Evolutionary conservation across 805 yeast species (phyloP).

Genomic region (Debaryomyces prosopidis): DNA sequence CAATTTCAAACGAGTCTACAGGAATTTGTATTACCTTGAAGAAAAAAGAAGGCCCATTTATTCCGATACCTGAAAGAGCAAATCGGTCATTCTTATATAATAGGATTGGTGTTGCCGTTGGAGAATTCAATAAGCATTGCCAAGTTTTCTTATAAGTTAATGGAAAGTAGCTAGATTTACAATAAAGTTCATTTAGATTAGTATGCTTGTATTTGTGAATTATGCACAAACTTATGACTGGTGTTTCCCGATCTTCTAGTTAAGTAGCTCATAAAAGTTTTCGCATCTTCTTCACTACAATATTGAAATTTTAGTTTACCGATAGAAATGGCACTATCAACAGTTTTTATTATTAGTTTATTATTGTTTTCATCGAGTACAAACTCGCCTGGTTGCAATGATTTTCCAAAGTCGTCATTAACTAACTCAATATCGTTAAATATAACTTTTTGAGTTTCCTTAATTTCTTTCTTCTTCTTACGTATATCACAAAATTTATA

Average conservation of each 20-base stretch:
- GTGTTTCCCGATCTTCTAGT: conserved; percentile 48
- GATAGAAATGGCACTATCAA: conserved; percentile 41
- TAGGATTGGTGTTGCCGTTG: conserved; percentile 78
- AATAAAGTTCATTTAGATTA: not conserved
- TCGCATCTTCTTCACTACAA: conserved; percentile 45
- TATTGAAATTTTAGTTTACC: conserved; percentile 55
- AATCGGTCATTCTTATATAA: conserved; percentile 68
- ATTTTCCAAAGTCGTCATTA: not conserved
- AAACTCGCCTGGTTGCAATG: conserved; percentile 23
- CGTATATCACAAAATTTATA: conserved; percentile 35
- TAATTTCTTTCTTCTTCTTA: conserved; percentile 29
- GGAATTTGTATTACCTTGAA: conserved; percentile 73
- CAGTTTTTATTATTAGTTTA: conserved; percentile 41
- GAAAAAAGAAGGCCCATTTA: conserved; percentile 55
- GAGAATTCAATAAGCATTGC: conserved; percentile 70
- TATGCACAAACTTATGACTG: conserved; percentile 7
- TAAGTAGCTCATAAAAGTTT: conserved; percentile 43
- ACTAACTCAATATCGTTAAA: conserved; percentile 37
- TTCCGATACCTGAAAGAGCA: conserved; percentile 71
- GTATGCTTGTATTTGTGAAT: not conserved
- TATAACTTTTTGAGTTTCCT: conserved; percentile 46
- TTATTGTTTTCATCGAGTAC: conserved; percentile 11
- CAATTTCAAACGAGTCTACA: conserved; percentile 73
- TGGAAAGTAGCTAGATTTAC: not conserved
- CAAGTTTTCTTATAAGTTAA: conserved; percentile 42